Evolutionary conservation across 1,284 basidiomycete species (phyloP).

Genomic region (Malassezia dermatis): DNA sequence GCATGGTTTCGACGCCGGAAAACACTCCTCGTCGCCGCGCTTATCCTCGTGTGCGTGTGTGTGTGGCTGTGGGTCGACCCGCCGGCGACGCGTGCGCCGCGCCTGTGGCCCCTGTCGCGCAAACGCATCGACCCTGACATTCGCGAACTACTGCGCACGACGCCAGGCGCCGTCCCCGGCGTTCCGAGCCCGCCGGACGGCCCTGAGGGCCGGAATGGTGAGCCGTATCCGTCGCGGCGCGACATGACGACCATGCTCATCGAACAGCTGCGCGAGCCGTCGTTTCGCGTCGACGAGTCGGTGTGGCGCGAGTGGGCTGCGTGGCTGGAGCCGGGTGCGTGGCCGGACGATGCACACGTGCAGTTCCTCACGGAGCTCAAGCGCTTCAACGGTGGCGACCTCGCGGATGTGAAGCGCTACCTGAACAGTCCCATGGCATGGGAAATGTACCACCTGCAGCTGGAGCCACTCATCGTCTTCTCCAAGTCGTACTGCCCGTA

Average conservation of each 20-base stretch:
- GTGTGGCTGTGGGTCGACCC: background rate
- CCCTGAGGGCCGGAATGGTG: conserved; percentile 1
- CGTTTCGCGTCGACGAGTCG: background rate
- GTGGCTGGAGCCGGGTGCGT: background rate
- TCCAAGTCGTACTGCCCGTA: conserved; percentile 23
- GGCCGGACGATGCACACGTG: conserved; percentile 7
- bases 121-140: conserved; percentile 1
- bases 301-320: conserved; percentile 5
- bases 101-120: background rate
- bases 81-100: background rate
- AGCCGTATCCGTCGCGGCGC: conserved; percentile 5
- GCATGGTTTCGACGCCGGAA: conserved; percentile 8
- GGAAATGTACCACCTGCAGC: conserved; percentile 8
- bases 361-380: conserved; percentile 16
- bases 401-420: conserved; percentile 6
- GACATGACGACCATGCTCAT: conserved; percentile 8
- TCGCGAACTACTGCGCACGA: background rate
- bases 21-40: background rate
- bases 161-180: conserved; percentile 13
- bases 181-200: background rate
- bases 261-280: background rate
- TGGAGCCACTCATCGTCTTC: conserved; percentile 17
- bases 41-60: background rate
- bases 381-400: background rate
- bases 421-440: conserved; percentile 13